phyloP scores from a whole-genome alignment of 1,284 basidiomycete species.

The Ustilago sp. region DNA sequence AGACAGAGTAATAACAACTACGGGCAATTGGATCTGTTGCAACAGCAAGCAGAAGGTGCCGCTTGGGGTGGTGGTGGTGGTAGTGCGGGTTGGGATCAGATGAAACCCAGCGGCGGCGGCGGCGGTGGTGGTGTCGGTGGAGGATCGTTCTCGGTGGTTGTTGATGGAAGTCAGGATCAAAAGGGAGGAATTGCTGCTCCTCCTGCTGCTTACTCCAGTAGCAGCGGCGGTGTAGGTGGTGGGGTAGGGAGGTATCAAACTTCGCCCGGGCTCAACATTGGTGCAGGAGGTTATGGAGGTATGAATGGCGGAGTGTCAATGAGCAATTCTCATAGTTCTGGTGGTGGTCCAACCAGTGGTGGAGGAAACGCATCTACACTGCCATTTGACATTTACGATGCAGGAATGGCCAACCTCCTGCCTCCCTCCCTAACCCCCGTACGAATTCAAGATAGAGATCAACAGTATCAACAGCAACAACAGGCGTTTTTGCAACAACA shows the following conservation, averaged over 20 bases:
- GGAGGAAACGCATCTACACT: constrained; percentile 25
- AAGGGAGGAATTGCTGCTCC: constrained; percentile 37
- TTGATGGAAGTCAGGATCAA: constrained; percentile 29
- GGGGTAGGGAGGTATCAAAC: constrained; percentile 29
- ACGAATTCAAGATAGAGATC: constrained; percentile 45
- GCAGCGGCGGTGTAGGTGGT: constrained; percentile 7
- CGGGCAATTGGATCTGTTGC: constrained; percentile 52
- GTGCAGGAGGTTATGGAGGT: constrained; percentile 16
- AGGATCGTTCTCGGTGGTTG: constrained; percentile 38
- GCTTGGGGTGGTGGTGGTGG: constrained; percentile 22
- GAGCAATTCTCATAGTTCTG: constrained; percentile 14
- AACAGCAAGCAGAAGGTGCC: constrained; percentile 50
- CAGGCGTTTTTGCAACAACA: constrained; percentile 30
- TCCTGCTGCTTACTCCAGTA: constrained; percentile 35
- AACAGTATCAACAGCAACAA: constrained; percentile 27
- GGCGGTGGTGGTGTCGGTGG: constrained; percentile 15
- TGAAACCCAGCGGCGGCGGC: constrained; percentile 6
- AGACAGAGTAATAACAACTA: constrained; percentile 36
- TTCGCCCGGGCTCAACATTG: constrained; percentile 1
- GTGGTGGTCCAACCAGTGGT: constrained; percentile 2
- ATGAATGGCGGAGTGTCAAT: constrained; percentile 18
- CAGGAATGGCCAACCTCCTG: constrained; percentile 54
- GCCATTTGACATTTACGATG: constrained; percentile 59
- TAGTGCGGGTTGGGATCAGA: constrained; percentile 23
- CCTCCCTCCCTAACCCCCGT: constrained; percentile 45